Evolutionary conservation across 2,329 filamentous ascomycete genomes (phyloP).

Genomic region (Aspergillus alliaceus): DNA sequence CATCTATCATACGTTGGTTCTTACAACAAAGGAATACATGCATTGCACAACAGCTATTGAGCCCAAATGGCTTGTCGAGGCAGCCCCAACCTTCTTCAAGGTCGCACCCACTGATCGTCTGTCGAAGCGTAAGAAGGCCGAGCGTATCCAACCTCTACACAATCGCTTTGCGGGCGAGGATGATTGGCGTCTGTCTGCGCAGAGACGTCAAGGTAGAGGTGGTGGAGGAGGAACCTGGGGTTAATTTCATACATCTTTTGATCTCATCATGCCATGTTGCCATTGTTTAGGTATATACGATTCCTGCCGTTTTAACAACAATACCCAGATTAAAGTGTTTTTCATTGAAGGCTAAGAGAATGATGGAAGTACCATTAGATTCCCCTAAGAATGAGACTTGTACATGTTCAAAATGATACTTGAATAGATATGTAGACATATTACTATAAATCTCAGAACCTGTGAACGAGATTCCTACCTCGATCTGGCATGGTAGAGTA

Average conservation of each 20-base stretch:
- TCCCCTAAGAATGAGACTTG: too few relatives aligned
- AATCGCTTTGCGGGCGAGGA: slow-evolving; percentile 91
- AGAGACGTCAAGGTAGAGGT: slow-evolving; percentile 78
- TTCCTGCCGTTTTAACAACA: background rate
- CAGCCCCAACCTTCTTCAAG: slow-evolving; percentile 98
- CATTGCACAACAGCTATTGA: slow-evolving; percentile 90
- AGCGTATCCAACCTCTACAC: slow-evolving; percentile 92
- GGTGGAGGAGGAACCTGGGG: slow-evolving; percentile 93
- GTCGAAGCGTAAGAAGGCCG: slow-evolving; percentile 88
- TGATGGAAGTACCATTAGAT: too few relatives aligned
- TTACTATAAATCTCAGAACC: too few relatives aligned
- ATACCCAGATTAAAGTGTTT: slow-evolving; percentile 5
- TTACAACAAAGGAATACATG: slow-evolving; percentile 89
- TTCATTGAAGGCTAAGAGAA: too few relatives aligned
- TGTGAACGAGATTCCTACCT: too few relatives aligned
- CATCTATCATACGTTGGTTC: slow-evolving; percentile 70
- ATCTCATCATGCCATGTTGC: background rate
- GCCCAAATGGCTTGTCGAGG: slow-evolving; percentile 90
- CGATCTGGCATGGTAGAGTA: too few relatives aligned
- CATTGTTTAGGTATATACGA: slow-evolving; percentile 3
- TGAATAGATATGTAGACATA: too few relatives aligned
- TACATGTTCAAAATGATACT: too few relatives aligned
- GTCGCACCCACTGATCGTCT: slow-evolving; percentile 83
- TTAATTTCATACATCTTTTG: slow-evolving; percentile 24
- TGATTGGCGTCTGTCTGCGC: slow-evolving; percentile 89